Conservation (phyloP, 495 filamentous ascomycete species). For the Bacidia gigantensis region DNA sequence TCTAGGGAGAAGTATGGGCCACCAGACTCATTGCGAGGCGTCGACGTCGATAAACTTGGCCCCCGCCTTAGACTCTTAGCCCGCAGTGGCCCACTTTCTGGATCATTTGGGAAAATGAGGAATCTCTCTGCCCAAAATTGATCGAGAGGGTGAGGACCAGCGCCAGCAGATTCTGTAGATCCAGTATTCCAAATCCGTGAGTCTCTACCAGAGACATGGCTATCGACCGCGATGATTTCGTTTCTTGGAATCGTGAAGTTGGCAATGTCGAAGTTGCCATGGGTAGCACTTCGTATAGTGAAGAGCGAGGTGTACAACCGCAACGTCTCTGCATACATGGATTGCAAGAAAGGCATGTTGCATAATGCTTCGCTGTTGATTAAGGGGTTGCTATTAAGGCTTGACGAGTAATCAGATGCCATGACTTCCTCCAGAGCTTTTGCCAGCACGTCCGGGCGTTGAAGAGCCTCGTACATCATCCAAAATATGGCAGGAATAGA, state of each 20-base stretch:
- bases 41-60: no score
- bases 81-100: no score
- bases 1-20: slow-evolving; percentile 20
- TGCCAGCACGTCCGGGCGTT: no score
- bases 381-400: background rate
- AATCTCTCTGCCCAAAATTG: no score
- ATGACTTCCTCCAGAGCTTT: no score
- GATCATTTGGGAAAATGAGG: no score
- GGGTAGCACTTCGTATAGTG: slow-evolving; percentile 14
- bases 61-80: no score
- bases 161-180: no score
- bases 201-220: slow-evolving; percentile 13
- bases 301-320: slow-evolving; percentile 24
- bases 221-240: background rate
- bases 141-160: no score
- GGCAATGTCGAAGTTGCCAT: background rate
- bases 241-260: background rate
- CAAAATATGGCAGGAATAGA: no score
- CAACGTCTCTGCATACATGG: slow-evolving; percentile 26
- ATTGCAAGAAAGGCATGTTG: slow-evolving; percentile 25
- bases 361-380: slow-evolving; percentile 20
- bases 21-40: no score
- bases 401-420: background rate
- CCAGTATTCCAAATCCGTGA: slow-evolving; percentile 21
- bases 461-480: no score